phyloP scores from a whole-genome alignment of 192 early-diverging fungal genomes.

The Rhizophagus clarus region DNA sequence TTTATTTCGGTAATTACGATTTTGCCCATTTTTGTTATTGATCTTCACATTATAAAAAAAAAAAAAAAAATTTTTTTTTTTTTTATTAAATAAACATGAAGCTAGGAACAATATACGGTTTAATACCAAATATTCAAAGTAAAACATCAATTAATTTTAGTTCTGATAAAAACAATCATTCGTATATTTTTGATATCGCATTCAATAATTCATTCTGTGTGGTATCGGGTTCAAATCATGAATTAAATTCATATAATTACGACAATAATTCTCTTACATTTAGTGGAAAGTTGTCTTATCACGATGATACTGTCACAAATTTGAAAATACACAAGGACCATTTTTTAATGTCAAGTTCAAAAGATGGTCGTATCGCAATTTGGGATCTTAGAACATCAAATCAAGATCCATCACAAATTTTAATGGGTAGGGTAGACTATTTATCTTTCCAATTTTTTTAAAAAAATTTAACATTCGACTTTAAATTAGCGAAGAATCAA shows the following conservation, averaged over 20 bases:
- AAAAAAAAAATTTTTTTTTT: no score
- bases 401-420: constrained; percentile 56
- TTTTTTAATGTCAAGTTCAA: constrained; percentile 62
- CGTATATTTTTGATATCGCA: constrained; percentile 60
- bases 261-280: constrained; percentile 47
- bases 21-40: no score
- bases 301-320: constrained; percentile 63
- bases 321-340: constrained; percentile 57
- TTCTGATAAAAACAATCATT: neutral
- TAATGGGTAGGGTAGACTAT: constrained; percentile 47
- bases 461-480: neutral
- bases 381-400: constrained; percentile 68
- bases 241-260: constrained; percentile 73
- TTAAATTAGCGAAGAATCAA: constrained; percentile 30
- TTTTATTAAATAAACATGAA: neutral
- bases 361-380: constrained; percentile 60
- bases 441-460: neutral
- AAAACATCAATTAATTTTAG: neutral
- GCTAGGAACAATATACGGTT: neutral
- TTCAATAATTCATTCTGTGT: constrained; percentile 46
- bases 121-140: neutral
- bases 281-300: constrained; percentile 51
- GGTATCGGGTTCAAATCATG: constrained; percentile 64
- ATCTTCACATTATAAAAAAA: no score
- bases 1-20: no score